Conservation (phyloP, 1,284 basidiomycete species). For the Retiboletus flavoniger region DNA sequence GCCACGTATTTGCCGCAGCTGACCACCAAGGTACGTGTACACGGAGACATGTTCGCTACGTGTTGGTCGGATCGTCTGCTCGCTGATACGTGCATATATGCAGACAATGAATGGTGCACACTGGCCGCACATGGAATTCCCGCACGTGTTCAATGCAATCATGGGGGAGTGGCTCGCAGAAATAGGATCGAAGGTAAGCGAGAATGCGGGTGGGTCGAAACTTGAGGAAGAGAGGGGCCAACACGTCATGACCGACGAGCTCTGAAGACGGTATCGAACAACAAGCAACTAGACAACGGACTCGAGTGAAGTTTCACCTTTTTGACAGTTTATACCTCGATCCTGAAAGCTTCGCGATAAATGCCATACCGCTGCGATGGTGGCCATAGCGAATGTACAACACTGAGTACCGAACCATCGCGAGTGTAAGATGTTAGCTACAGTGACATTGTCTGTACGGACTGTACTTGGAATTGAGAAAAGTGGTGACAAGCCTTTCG, state of each 20-base stretch:
- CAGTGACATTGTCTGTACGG: neutral
- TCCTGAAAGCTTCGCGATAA: neutral
- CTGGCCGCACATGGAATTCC: conserved; percentile 62
- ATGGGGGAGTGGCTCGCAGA: conserved; percentile 42
- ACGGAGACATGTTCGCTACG: too few relatives aligned
- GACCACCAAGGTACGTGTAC: conserved; percentile 47
- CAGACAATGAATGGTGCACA: conserved; percentile 52
- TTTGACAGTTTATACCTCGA: neutral
- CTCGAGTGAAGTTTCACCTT: neutral
- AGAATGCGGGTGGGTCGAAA: neutral
- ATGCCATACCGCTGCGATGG: neutral
- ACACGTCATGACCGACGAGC: conserved; percentile 9
- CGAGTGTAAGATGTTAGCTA: neutral
- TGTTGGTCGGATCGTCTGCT: neutral
- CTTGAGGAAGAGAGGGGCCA: neutral
- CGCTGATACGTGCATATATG: conserved; percentile 2
- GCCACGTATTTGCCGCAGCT: conserved; percentile 48
- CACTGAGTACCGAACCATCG: too few relatives aligned
- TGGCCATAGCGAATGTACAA: neutral
- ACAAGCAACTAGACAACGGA: neutral
- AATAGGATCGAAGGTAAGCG: neutral
- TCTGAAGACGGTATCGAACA: conserved; percentile 3
- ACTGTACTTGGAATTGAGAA: neutral
- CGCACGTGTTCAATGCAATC: conserved; percentile 47
- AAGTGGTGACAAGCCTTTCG: neutral